Base-by-base conservation (phyloP, 305 asterid genomes). In the Salvia sclarea region DNA sequence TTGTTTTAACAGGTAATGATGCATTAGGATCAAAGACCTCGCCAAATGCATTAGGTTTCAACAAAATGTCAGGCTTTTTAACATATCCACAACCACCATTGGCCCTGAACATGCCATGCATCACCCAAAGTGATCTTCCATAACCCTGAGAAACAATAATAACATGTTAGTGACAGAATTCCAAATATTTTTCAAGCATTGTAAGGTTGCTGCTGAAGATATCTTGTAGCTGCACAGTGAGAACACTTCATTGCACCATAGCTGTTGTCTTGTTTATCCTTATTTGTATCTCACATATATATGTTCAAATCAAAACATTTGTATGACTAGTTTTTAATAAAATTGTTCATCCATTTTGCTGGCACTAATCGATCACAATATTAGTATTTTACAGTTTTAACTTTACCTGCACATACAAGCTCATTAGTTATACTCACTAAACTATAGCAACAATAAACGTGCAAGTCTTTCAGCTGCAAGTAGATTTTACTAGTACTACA, bases 21-120 rank as follows among this genome's bases (percentile, higher is more conserved):
- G 78, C 85, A 47, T 52, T 82, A 47, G 91, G 95, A 76, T 91
- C 81, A 50, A 91, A 86, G 70, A 88, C 78, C 45, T 85, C 86
- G 11, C 81, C 76, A 43, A 74, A 28, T 20, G 83, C 64, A 78
- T 74, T 79, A 53, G 82, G 75, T 68, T 75, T 73, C 81, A 88
- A 75, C 68, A 91, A 75, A 73, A 88, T 60, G 11, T 81, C 89
- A 3, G 98, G 98, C 71, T 91, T 91, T 55, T 81, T 91, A 63
- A 91, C 89, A 75, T 87, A 91, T 68, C 96, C 96, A 69, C 97
- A 88, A 61, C 91, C 91, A 45, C 97, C 95, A 57, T 90, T 88
- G 37, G 87, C 89, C 81, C 78, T 83, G 80, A 89, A 91, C 98
- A 91, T 89, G 64, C 98, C 98, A 16, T 87, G 96, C 98, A 89